Evolutionary conservation across 2,329 filamentous ascomycete genomes (phyloP).

Genomic region (Ramularia collo-cygni): DNA sequence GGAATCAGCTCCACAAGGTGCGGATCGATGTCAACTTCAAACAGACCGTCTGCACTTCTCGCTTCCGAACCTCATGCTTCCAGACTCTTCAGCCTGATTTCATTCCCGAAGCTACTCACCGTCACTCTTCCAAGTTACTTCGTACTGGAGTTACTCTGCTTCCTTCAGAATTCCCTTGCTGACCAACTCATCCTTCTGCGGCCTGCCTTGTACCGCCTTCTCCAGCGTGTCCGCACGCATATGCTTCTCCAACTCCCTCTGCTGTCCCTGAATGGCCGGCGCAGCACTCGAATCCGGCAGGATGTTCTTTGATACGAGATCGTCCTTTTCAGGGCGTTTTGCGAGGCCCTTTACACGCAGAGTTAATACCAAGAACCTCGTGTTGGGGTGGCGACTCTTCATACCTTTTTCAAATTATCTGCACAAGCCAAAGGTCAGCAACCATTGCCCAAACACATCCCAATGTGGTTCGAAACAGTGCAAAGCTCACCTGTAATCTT

Average conservation of each 20-base stretch:
- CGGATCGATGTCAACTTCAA: too few relatives aligned
- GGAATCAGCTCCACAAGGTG: too few relatives aligned
- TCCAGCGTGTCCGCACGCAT: constrained; percentile 84
- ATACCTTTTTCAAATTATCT: constrained; percentile 56
- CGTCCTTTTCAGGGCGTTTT: constrained; percentile 60
- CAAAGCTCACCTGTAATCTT: constrained; percentile 38
- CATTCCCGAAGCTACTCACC: not conserved
- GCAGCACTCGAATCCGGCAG: constrained; percentile 72
- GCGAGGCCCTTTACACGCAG: constrained; percentile 48
- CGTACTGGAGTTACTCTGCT: constrained; percentile 13
- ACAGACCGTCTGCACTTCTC: too few relatives aligned
- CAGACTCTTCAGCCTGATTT: not conserved
- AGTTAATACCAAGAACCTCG: too few relatives aligned
- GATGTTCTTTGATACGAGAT: constrained; percentile 81
- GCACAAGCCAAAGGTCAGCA: too few relatives aligned
- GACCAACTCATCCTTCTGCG: constrained; percentile 67
- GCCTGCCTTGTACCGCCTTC: constrained; percentile 74
- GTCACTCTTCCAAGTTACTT: not conserved
- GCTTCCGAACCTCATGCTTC: constrained; percentile 4
- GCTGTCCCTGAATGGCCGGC: constrained; percentile 70
- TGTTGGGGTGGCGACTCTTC: too few relatives aligned
- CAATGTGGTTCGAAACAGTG: too few relatives aligned
- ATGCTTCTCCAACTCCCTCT: constrained; percentile 77
- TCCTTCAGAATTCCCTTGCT: constrained; percentile 68
- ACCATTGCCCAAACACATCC: too few relatives aligned